phyloP scores from a whole-genome alignment of 1,284 basidiomycete genomes.

The Waitea zeae region DNA sequence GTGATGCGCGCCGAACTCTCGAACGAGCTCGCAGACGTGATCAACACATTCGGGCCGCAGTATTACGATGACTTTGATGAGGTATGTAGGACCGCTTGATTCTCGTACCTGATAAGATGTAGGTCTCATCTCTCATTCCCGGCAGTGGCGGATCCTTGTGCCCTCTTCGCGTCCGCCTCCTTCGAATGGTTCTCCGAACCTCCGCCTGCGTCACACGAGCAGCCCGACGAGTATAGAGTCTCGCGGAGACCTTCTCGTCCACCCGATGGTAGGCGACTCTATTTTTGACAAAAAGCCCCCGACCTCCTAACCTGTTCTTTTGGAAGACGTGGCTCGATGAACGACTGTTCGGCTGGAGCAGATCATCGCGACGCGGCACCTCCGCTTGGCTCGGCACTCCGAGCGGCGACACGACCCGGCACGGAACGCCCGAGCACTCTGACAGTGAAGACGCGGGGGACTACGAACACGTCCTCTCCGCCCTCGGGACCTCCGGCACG shows the following conservation, averaged over 20 bases:
- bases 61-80: conserved; percentile 82
- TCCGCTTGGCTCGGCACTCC: conserved; percentile 55
- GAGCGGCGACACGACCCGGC: conserved; percentile 41
- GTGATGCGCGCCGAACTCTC: conserved; percentile 65
- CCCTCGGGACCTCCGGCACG: conserved; percentile 31
- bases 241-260: conserved; percentile 59
- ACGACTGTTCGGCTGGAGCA: conserved; percentile 83
- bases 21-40: conserved; percentile 78
- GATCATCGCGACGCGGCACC: conserved; percentile 49
- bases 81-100: conserved; percentile 22
- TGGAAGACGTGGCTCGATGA: conserved; percentile 79
- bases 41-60: conserved; percentile 82
- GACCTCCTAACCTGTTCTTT: conserved; percentile 1
- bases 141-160: conserved; percentile 64
- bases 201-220: conserved; percentile 64
- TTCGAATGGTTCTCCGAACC: conserved; percentile 43
- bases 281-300: background rate
- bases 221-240: conserved; percentile 62
- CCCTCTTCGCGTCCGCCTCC: conserved; percentile 74
- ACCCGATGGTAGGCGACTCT: conserved; percentile 51
- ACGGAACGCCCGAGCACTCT: conserved; percentile 48
- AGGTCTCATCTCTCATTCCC: conserved; percentile 2
- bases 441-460: conserved; percentile 69
- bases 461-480: conserved; percentile 60
- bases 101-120: background rate